phyloP scores from a whole-genome alignment of 805 yeast species.

The Kurtzmaniella cleridarum region DNA sequence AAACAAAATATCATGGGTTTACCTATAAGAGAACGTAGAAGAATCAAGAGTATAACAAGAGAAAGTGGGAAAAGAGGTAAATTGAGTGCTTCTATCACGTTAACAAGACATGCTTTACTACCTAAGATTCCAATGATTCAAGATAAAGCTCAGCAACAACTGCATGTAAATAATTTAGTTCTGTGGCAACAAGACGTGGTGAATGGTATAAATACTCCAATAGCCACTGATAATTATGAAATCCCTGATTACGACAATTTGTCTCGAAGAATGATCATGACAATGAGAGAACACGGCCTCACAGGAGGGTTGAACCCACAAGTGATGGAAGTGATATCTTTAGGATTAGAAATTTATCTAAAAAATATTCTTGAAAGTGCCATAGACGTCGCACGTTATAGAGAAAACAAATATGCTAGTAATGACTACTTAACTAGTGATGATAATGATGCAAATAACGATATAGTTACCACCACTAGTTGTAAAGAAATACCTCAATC shows the following conservation, averaged over 20 bases:
- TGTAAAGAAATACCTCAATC: slow-evolving; percentile 14
- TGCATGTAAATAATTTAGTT: slow-evolving; percentile 47
- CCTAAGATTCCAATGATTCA: slow-evolving; percentile 82
- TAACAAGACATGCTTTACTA: slow-evolving; percentile 64
- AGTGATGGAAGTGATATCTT: slow-evolving; percentile 66
- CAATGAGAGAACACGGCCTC: slow-evolving; percentile 85
- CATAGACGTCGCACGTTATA: slow-evolving; percentile 62
- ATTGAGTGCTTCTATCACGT: slow-evolving; percentile 61
- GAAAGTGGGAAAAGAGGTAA: slow-evolving; percentile 78
- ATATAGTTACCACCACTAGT: not conserved
- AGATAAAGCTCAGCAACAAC: slow-evolving; percentile 40
- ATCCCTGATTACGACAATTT: slow-evolving; percentile 75
- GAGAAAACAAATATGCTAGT: slow-evolving; percentile 42
- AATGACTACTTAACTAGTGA: slow-evolving; percentile 25
- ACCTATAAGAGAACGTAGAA: slow-evolving; percentile 76
- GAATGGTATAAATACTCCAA: slow-evolving; percentile 77
- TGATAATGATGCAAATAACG: slow-evolving; percentile 1
- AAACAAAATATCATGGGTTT: slow-evolving; percentile 83
- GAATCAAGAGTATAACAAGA: slow-evolving; percentile 77
- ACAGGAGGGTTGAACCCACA: slow-evolving; percentile 75
- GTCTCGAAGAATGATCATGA: slow-evolving; percentile 66
- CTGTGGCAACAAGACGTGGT: slow-evolving; percentile 92
- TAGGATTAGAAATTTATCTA: slow-evolving; percentile 81
- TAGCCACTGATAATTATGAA: slow-evolving; percentile 72
- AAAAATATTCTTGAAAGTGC: slow-evolving; percentile 69